A percentile compares a stretch with the other conserved stretches of the same genome.
These are phyloP conservation scores for Pseudoturritis turrita DNA, from an alignment of 345 rosid species.

Conservation along the genomic window DNA sequence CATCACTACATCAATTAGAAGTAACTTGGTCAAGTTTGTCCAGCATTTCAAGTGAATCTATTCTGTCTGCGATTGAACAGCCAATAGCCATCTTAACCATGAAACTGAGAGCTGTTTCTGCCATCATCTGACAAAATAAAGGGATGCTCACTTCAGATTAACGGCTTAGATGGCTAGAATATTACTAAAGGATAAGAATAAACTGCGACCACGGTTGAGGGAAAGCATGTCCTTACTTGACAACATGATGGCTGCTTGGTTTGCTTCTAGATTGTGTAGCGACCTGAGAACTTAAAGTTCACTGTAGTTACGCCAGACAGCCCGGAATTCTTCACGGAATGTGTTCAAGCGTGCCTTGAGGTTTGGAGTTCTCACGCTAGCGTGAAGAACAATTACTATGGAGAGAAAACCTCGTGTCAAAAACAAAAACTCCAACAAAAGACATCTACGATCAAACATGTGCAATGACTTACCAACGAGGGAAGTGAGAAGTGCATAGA, in stretches of 20 bases:
- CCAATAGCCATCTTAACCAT: conserved; percentile 12
- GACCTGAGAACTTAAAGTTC: conserved; percentile 18
- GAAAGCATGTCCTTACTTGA: conserved; percentile 10
- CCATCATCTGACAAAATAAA: conserved; percentile 1
- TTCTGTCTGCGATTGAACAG: conserved; percentile 5
- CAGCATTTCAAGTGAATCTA: conserved; percentile 1
- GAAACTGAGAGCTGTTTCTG: neutral
- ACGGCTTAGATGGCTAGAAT: neutral
- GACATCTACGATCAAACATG: neutral
- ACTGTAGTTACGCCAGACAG: conserved; percentile 40
- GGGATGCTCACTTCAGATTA: neutral
- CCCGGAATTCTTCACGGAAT: conserved; percentile 37
- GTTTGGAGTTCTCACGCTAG: conserved; percentile 35
- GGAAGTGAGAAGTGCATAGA: conserved; percentile 29
- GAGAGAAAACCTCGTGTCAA: conserved; percentile 1
- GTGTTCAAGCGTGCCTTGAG: conserved; percentile 38
- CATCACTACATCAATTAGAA: conserved; percentile 27
- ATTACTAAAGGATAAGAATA: neutral
- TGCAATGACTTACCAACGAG: conserved; percentile 13
- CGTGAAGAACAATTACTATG: conserved; percentile 30
- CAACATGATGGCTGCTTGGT: neutral
- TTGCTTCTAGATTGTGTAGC: neutral
- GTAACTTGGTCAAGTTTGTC: conserved; percentile 17
- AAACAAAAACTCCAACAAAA: neutral
- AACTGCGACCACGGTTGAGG: conserved; percentile 1